phyloP scores from a whole-genome alignment of 1,284 basidiomycete genomes.

The Fomitopsis pinicola region DNA sequence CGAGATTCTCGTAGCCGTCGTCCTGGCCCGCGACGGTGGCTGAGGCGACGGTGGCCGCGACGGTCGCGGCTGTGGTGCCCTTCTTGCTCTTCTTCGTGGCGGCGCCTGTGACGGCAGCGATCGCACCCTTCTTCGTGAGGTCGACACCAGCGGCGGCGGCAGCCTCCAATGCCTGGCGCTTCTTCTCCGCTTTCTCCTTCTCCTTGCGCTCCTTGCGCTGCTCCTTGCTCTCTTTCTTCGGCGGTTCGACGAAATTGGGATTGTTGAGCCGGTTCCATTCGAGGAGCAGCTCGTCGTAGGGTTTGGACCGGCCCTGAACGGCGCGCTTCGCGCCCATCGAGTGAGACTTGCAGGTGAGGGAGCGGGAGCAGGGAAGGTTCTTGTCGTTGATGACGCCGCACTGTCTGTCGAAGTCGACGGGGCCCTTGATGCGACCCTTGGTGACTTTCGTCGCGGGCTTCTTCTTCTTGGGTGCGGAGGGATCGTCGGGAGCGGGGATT shows the following conservation, averaged over 20 bases:
- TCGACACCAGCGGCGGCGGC: constrained; percentile 55
- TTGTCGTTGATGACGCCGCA: constrained; percentile 99
- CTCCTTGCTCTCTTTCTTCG: constrained; percentile 77
- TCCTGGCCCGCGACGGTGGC: constrained; percentile 33
- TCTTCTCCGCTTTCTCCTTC: constrained; percentile 72
- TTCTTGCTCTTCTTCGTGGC: constrained; percentile 50
- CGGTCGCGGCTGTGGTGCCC: constrained; percentile 36
- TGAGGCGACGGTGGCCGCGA: constrained; percentile 23
- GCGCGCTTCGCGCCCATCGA: constrained; percentile 96
- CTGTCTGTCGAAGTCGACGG: constrained; percentile 88
- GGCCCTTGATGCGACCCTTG: constrained; percentile 76
- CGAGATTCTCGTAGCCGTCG: constrained; percentile 68
- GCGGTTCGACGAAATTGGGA: constrained; percentile 91
- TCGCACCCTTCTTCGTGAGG: constrained; percentile 29
- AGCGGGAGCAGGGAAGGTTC: constrained; percentile 89
- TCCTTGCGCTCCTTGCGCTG: constrained; percentile 80
- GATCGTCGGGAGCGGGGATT: constrained; percentile 47
- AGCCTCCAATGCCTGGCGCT: constrained; percentile 60
- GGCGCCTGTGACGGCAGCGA: constrained; percentile 33
- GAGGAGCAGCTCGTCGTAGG: constrained; percentile 84
- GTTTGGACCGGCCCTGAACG: constrained; percentile 81
- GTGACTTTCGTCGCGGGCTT: constrained; percentile 68
- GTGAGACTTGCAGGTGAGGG: constrained; percentile 97
- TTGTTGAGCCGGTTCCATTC: constrained; percentile 94
- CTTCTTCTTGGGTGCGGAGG: constrained; percentile 66